Base-by-base conservation (phyloP, 164 flowering plant genomes). In the Nymphaea thermarum region DNA sequence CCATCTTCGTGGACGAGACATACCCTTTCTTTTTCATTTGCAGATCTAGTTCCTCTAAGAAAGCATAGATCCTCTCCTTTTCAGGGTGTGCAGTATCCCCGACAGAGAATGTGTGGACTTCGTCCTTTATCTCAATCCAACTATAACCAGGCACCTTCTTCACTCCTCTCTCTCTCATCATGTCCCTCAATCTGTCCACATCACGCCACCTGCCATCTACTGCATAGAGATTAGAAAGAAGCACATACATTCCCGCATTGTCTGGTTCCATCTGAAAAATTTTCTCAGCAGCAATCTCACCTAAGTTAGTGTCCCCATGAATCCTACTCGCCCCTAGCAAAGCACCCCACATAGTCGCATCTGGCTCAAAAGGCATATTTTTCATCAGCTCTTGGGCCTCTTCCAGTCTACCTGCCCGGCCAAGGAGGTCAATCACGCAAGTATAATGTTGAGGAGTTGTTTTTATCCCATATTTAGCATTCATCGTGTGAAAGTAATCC, bases 301-400 rank as follows among this genome's bases (percentile, higher is more conserved):
- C 98, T 65, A 91, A 73, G 70, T 81, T 83, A 3, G 91, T 82
- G 68, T 91, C 84, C 11, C 97, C 94, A 73, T 93, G 91, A 53
- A 89, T 81, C 75, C 94, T 79, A 80, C 96, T 83, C 43, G 98
- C 98, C 70, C 97, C 97, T 10, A 87, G 91, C 67, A 91, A 75
- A 74, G 97, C 94, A 60, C 94, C 98, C 98, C 98, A 91, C 73
- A 91, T 85, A 64, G 95, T 90, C 59, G 87, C 90, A 81, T 89
- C 97, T 25, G 97, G 96, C 68, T 84, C 85, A 45, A 83, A 80
- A 60, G 97, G 93, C 93, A 91, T 86, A 57, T 68, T 77, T 64
- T 65, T 81, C 87, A 93, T 85, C 53, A 93, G 78, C 42, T 79
- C 78, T 68, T 81, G 81, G 45, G 97, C 97, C 61, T 89, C 97